Base-by-base conservation (phyloP, 2,329 filamentous ascomycete species). In the Alternaria panax region DNA sequence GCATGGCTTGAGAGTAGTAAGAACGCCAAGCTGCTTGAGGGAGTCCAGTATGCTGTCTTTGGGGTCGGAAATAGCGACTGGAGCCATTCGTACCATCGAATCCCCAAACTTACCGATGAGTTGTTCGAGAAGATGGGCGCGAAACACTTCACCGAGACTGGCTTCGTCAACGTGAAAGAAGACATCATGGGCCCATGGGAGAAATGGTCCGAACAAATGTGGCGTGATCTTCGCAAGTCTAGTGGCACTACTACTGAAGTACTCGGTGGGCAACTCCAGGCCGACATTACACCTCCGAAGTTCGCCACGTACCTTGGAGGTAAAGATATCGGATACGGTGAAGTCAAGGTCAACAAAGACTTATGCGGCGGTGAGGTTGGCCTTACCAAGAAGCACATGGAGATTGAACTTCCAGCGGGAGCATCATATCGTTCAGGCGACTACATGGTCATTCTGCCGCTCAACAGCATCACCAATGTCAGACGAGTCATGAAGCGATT, bases 361-460 rank as follows among this genome's bases (percentile, higher is more conserved):
- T 14, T 59, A 30, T 43, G 56, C 4, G 51, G 56, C 24, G 51
- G 43, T 18, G 56, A 55, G 18, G 56, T 59, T 12, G 56, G 56
- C 1, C 56, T 59, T 12, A 7, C 51, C 18, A 59, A 59, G 38
- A 59, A 51, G 38, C 56, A 59, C 45, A 59, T 59, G 56, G 56
- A 73, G 41, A 66, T 74, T 28, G 56, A 69, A 43, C 65, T 73
- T 24, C 79, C 79, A 3, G 58, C 68, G 5, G 75, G 71, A 0
- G 73, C 85, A 78, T 83, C 82, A 0, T 93, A 93, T 75, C 82
- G 84, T 45, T 84, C 88, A 2, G 91, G 91, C 12, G 91, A 93
- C 72, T 93, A 93, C 72, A 82, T 93, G 1, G 88, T 89, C 0
- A 80, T 92, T 2, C 80, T 92, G 1, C 90, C 91, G 0, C 77